Conservation (phyloP, 306 rosid genomes). For the Pterocarpus macrocarpus region DNA sequence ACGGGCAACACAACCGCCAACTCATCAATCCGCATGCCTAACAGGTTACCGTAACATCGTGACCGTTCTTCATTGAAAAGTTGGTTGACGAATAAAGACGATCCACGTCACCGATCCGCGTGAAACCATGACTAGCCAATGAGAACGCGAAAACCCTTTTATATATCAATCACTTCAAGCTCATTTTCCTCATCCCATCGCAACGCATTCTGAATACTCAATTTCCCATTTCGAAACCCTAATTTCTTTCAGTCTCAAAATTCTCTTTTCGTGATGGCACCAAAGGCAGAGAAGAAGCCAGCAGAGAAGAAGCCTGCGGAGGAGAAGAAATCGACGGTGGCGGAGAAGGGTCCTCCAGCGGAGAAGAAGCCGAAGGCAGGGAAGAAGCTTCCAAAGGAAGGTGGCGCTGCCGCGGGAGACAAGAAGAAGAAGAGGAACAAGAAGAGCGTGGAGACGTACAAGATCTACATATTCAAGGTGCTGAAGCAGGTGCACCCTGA, state of each 20-base stretch:
- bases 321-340: conserved; percentile 69
- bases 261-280: conserved; percentile 52
- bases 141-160: not conserved
- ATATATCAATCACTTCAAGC: conserved; percentile 21
- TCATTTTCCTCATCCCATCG: fast-evolving
- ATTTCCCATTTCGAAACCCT: conserved; percentile 37
- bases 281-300: conserved; percentile 74
- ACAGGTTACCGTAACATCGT: not conserved
- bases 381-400: conserved; percentile 79
- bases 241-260: not conserved
- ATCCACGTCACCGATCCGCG: conserved; percentile 53
- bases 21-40: conserved; percentile 38
- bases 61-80: not conserved
- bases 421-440: conserved; percentile 80
- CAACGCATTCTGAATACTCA: not conserved
- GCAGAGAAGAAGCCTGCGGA: conserved; percentile 75
- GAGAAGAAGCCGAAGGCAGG: conserved; percentile 88
- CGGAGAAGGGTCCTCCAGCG: conserved; percentile 73
- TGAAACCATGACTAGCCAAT: conserved; percentile 30
- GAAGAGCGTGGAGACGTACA: conserved; percentile 78
- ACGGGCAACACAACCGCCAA: not conserved
- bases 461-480: conserved; percentile 85
- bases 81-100: not conserved
- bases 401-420: conserved; percentile 60
- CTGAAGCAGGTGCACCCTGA: conserved; percentile 81